Evolutionary conservation across 2,329 filamentous ascomycete genomes (phyloP).

Genomic region (Aotearoamyces nothofagi): DNA sequence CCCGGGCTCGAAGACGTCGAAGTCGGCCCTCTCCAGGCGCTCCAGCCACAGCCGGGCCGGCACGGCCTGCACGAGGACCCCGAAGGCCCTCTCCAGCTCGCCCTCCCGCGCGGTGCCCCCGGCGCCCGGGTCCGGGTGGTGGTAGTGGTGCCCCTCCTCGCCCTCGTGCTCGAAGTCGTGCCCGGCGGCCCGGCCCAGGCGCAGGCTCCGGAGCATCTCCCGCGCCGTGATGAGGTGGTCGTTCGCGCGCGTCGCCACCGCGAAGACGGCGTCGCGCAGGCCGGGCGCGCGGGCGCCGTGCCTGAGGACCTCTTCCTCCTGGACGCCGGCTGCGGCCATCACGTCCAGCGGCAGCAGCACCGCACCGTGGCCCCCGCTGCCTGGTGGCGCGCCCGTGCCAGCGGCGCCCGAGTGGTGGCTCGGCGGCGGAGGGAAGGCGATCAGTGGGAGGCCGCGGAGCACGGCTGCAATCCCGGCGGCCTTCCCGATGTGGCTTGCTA

Average conservation of each 20-base stretch:
- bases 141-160: slow-evolving; percentile 51
- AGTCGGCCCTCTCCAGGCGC: slow-evolving; percentile 64
- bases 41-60: slow-evolving; percentile 67
- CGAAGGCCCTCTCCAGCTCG: slow-evolving; percentile 51
- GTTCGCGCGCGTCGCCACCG: slow-evolving; percentile 82
- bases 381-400: slow-evolving; percentile 22
- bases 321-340: slow-evolving; percentile 68
- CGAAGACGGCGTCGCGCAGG: slow-evolving; percentile 78
- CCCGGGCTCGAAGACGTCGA: slow-evolving; percentile 59
- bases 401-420: slow-evolving; percentile 36
- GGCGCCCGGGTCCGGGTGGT: slow-evolving; percentile 18
- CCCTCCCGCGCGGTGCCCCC: slow-evolving; percentile 20
- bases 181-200: slow-evolving; percentile 56
- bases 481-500: slow-evolving; percentile 91
- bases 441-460: slow-evolving; percentile 70
- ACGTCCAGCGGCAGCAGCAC: slow-evolving; percentile 77
- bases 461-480: slow-evolving; percentile 78
- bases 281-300: slow-evolving; percentile 65
- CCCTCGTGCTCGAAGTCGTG: slow-evolving; percentile 82
- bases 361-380: slow-evolving; percentile 32
- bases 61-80: slow-evolving; percentile 66
- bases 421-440: slow-evolving; percentile 61
- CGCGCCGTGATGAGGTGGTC: slow-evolving; percentile 90
- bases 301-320: slow-evolving; percentile 81
- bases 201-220: slow-evolving; percentile 76